A percentile compares a stretch with the other conserved stretches of the same genome.
Evolutionary conservation across 2,329 filamentous ascomycete genomes (phyloP).

Genomic region (Mariannaea sp.): DNA sequence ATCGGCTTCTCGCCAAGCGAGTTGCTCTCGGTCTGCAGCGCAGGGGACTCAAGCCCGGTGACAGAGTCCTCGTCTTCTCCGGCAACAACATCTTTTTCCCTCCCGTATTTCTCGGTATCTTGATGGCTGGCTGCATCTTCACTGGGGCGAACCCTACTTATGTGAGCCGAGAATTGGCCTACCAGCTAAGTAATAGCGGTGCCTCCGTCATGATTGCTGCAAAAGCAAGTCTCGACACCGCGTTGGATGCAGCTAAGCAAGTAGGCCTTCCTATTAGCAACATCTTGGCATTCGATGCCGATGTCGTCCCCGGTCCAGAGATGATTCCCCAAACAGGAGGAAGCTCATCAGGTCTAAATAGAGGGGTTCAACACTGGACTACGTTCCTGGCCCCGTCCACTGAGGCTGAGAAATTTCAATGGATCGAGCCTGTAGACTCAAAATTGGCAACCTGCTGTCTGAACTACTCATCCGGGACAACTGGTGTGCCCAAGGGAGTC

Average conservation of each 20-base stretch:
- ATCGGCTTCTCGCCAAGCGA: slow-evolving; percentile 72
- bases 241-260: slow-evolving; percentile 65
- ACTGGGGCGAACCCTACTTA: slow-evolving; percentile 73
- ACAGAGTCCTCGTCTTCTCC: slow-evolving; percentile 74
- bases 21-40: slow-evolving; percentile 69
- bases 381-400: slow-evolving; percentile 58
- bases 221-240: slow-evolving; percentile 63
- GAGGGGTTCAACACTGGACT: slow-evolving; percentile 60
- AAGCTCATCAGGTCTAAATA: neutral
- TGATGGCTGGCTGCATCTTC: slow-evolving; percentile 80
- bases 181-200: slow-evolving; percentile 73
- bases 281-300: slow-evolving; percentile 72
- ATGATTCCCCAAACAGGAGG: neutral
- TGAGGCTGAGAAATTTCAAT: slow-evolving; percentile 54
- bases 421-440: slow-evolving; percentile 60
- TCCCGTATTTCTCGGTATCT: slow-evolving; percentile 68
- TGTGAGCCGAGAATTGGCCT: slow-evolving; percentile 71
- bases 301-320: slow-evolving; percentile 45
- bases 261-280: slow-evolving; percentile 57
- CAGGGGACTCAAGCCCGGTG: slow-evolving; percentile 67
- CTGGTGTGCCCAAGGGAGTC: slow-evolving; percentile 82
- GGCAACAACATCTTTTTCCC: slow-evolving; percentile 78
- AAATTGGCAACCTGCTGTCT: slow-evolving; percentile 65
- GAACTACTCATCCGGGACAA: slow-evolving; percentile 80
- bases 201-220: slow-evolving; percentile 69